These are phyloP conservation scores for Solanum rostratum DNA, from an alignment of 257 asterid species.

Conservation along the genomic window DNA sequence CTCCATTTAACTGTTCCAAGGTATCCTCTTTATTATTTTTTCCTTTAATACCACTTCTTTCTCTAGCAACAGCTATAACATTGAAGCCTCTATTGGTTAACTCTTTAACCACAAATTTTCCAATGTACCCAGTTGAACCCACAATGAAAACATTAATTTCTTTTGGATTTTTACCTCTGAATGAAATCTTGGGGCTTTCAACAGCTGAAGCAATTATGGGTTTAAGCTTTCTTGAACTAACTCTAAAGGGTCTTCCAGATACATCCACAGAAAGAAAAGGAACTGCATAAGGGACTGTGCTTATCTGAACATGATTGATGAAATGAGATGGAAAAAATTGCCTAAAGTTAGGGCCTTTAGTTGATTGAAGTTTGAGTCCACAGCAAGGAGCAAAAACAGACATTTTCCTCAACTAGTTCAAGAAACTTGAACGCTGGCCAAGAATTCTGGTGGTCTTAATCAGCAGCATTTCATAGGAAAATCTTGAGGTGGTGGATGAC, in stretches of 20 bases:
- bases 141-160: slow-evolving; percentile 69
- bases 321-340: slow-evolving; percentile 28
- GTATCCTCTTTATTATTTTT: slow-evolving; percentile 59
- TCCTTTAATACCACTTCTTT: slow-evolving; percentile 69
- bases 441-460: slow-evolving; percentile 1
- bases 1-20: slow-evolving; percentile 39
- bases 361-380: slow-evolving; percentile 27
- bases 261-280: slow-evolving; percentile 30
- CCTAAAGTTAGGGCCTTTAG: slow-evolving; percentile 17
- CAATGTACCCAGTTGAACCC: slow-evolving; percentile 94
- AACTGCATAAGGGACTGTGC: slow-evolving; percentile 14
- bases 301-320: slow-evolving; percentile 38
- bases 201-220: slow-evolving; percentile 28
- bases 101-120: slow-evolving; percentile 76
- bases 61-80: slow-evolving; percentile 82
- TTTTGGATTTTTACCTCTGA: slow-evolving; percentile 56
- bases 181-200: slow-evolving; percentile 36
- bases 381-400: slow-evolving; percentile 38
- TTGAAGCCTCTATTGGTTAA: slow-evolving; percentile 70
- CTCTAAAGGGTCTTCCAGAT: slow-evolving; percentile 9
- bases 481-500: slow-evolving; percentile 17
- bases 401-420: slow-evolving; percentile 33
- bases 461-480: slow-evolving; percentile 13
- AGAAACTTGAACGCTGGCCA: slow-evolving; percentile 6
- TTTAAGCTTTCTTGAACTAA: slow-evolving; percentile 21